Evolutionary conservation across 352 stramenopile species (phyloP).

Genomic region (Globisporangium parvum): DNA sequence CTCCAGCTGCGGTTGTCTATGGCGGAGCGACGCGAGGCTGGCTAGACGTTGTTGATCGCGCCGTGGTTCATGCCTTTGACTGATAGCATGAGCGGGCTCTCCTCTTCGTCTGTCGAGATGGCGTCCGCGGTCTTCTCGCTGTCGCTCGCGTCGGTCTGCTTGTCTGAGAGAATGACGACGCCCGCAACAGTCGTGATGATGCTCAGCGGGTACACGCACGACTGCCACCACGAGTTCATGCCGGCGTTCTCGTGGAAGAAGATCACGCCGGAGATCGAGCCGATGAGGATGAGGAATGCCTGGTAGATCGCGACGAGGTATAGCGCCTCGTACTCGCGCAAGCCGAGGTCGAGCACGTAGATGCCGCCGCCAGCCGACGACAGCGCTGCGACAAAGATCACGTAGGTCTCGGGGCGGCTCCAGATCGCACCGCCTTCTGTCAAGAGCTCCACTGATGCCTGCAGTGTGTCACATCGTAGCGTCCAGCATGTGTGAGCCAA

Average conservation of each 20-base stretch:
- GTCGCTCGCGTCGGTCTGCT: constrained; percentile 57
- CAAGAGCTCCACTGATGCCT: constrained; percentile 80
- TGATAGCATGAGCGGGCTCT: constrained; percentile 37
- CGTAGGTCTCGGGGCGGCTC: constrained; percentile 59
- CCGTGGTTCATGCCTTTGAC: constrained; percentile 32
- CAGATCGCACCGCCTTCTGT: constrained; percentile 68
- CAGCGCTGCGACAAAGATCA: constrained; percentile 61
- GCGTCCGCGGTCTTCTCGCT: constrained; percentile 26
- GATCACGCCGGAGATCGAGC: constrained; percentile 79
- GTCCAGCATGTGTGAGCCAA: not conserved
- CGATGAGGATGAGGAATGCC: constrained; percentile 79
- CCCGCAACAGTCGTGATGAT: constrained; percentile 75
- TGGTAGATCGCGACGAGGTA: constrained; percentile 85
- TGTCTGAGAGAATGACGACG: constrained; percentile 79
- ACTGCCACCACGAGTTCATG: constrained; percentile 82
- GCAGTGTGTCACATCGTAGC: not conserved
- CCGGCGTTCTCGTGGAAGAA: constrained; percentile 85
- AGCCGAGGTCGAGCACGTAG: constrained; percentile 66
- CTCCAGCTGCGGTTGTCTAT: constrained; percentile 6
- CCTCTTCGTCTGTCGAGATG: constrained; percentile 33
- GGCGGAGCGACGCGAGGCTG: not conserved
- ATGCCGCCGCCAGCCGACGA: constrained; percentile 69
- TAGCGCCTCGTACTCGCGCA: constrained; percentile 83
- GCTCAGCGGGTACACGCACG: constrained; percentile 63
- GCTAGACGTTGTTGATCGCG: constrained; percentile 24